Evolutionary conservation across 2,329 filamentous ascomycete genomes (phyloP), one percentile per base, ranked within the genome.

Genomic region (Colletotrichum melonis): DNA sequence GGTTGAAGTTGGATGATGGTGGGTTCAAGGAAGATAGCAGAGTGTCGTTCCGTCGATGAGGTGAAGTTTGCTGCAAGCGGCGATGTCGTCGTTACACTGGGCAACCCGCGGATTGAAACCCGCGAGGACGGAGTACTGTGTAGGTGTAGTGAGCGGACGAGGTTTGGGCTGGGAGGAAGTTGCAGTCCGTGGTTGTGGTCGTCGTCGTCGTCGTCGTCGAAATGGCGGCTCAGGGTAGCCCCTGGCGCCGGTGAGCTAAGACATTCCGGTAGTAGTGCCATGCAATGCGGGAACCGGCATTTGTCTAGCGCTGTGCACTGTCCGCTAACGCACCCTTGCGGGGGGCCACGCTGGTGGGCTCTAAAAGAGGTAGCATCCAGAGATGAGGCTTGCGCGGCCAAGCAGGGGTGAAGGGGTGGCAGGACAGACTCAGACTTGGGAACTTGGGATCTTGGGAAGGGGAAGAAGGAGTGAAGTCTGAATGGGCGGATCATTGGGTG

Each of bases 341-440:
- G n/a, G 22, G 22, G 65, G 46, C 2, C 55, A 52, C 30, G 22
- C 30, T 59, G 24, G 28, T 42, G 55, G 42, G 52, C 55, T 24
- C 70, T 69, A 69, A 58, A 67, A 69, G 46, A 42, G 69, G 65
- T 49, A 63, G 26, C 35, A 19, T 26, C 57, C 57, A 67, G 49
- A 67, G 57, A 63, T 68, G 69, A 63, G 69, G 69, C 64, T 72
- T 72, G 69, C 69, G 69, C n/a, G 69, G 69, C 69, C 69, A 60
- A 42, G 32, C 57, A 60, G 42, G 57, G 28, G 30, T n/a, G 22
- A 54, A 24, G 26, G 24, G 30, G 49, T 26, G 64, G 64, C 16
- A 54, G 35, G 56, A 35, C n/a, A 11, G 56, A 42, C 38, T 19
- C 38, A 42, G 38, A 16, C 32, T 35, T 35, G 32, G 32, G 32